Conservation (phyloP, 2,329 filamentous ascomycete species). For the Parafenestella ontariensis region DNA sequence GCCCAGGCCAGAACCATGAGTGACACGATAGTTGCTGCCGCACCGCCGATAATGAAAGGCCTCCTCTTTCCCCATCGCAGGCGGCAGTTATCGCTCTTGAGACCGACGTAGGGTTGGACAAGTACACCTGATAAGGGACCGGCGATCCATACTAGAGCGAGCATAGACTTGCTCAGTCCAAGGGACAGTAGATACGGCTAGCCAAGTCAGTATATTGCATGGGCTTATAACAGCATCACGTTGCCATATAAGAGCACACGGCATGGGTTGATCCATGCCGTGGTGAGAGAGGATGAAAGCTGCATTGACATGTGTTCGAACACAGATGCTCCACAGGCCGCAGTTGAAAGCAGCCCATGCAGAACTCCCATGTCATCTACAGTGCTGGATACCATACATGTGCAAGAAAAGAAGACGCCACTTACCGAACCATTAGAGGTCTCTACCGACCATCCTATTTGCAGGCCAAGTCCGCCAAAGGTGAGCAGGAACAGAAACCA, state of each 20-base stretch:
- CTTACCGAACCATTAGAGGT: slow-evolving; percentile 84
- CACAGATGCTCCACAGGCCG: not conserved
- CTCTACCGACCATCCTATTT: slow-evolving; percentile 96
- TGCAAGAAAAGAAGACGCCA: slow-evolving; percentile 12
- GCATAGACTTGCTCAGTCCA: slow-evolving; percentile 60
- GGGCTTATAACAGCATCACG: not conserved
- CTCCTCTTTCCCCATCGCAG: slow-evolving; percentile 58
- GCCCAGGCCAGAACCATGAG: slow-evolving; percentile 60
- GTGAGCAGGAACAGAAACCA: slow-evolving; percentile 89
- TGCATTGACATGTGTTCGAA: not conserved
- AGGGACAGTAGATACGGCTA: slow-evolving; percentile 61
- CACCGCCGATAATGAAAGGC: slow-evolving; percentile 61
- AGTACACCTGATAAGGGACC: slow-evolving; percentile 61
- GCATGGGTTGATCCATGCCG: not conserved
- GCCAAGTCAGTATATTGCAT: not conserved
- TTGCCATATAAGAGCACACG: not conserved
- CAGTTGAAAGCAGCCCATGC: not conserved
- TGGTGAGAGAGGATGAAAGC: not conserved
- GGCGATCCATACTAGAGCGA: slow-evolving; percentile 63
- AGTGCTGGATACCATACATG: not conserved
- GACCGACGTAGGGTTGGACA: slow-evolving; percentile 62
- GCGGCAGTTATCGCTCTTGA: slow-evolving; percentile 60
- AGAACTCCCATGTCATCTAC: not conserved
- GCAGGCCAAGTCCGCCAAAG: slow-evolving; percentile 82
- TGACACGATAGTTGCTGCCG: slow-evolving; percentile 57